Evolutionary conservation across 371 early-diverging fungal genomes (phyloP).

Genomic region (Mucor plumbeus): DNA sequence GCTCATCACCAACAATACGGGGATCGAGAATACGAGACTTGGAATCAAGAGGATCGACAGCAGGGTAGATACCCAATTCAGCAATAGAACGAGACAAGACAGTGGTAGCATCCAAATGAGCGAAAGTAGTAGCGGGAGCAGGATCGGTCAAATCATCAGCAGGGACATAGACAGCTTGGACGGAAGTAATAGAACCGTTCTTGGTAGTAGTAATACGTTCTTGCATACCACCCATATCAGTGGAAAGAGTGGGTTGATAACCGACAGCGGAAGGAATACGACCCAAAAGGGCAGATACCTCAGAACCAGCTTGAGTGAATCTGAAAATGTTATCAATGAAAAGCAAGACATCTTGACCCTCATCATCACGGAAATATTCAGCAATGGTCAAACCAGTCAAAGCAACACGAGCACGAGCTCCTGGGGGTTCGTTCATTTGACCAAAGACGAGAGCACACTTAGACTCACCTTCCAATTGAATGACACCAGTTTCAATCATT

Average conservation of each 20-base stretch:
- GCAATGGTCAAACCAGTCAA: slow-evolving; percentile 98
- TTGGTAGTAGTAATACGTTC: slow-evolving; percentile 99
- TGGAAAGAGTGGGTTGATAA: slow-evolving; percentile 98
- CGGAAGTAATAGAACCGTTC: slow-evolving; percentile 99
- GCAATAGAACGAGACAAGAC: slow-evolving; percentile 98
- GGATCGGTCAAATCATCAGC: slow-evolving; percentile 99
- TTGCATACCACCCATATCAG: slow-evolving; percentile 98
- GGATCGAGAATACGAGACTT: slow-evolving; percentile 98
- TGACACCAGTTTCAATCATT: slow-evolving; percentile 95
- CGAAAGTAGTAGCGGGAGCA: slow-evolving; percentile 98
- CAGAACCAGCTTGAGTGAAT: slow-evolving; percentile 93
- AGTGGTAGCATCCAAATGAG: slow-evolving; percentile 99
- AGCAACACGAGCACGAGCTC: slow-evolving; percentile 99
- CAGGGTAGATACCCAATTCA: slow-evolving; percentile 99
- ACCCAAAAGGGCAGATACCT: slow-evolving; percentile 96
- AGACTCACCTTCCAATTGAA: slow-evolving; percentile 92
- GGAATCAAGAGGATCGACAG: slow-evolving; percentile 98
- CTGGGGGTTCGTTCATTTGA: slow-evolving; percentile 99
- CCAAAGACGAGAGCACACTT: slow-evolving; percentile 98
- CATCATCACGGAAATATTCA: slow-evolving; percentile 99
- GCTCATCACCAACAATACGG: slow-evolving; percentile 95
- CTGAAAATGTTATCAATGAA: slow-evolving; percentile 99
- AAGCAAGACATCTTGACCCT: slow-evolving; percentile 98
- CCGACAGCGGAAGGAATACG: slow-evolving; percentile 99
- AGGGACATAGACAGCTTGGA: slow-evolving; percentile 98